Evolutionary conservation across 2,329 filamentous ascomycete species (phyloP), one percentile per base, ranked within the genome.

Genomic region (Phialemonium atrogriseum): DNA sequence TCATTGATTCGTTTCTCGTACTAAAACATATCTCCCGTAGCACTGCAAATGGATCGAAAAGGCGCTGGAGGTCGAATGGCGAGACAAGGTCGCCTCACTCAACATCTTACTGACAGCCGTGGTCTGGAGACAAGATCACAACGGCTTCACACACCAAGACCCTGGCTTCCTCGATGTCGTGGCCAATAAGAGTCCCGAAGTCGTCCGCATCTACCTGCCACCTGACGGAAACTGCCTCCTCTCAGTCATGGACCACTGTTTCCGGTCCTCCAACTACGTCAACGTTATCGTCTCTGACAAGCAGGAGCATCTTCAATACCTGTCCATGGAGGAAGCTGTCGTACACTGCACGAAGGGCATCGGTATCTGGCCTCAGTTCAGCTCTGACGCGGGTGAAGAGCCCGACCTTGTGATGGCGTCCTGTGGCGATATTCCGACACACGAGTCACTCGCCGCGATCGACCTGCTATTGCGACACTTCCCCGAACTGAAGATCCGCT

Each of bases 11-110:
- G 12, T 7, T 14, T 7, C 15, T 7, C 28, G 22, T 7, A 24
- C 28, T 7, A 13, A 29, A 29, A 12, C 13, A 21, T 24, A 23
- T 22, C 19, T 5, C 16, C 4, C 12, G n/a, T 30, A 70, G 60
- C 82, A 88, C 59, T 85, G 80, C 64, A 88, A 88, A 55, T 87
- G 82, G 82, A 70, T 87, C 30, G 82, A 88, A 54, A 88, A 87
- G 60, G 83, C 77, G 42, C 62, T 77, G n/a, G 82, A 87, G 49
- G 77, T 87, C 13, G 75, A 82, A 47, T 88, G 83, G 83, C 75
- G 83, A 31, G 72, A 66, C 45, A 79, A 79, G 53, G 62, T 87
- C 9, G 70, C 81, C 7, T 86, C 81, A 1, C 72, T 88, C 45
- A 88, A 88, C 59, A 86, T 87, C 43, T 69, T 88, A 10, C 67